A percentile compares a stretch with the other conserved stretches of the same genome.
Evolutionary conservation across 2,329 filamentous ascomycete species (phyloP).

Genomic region (Purpureocillium lavendulum): DNA sequence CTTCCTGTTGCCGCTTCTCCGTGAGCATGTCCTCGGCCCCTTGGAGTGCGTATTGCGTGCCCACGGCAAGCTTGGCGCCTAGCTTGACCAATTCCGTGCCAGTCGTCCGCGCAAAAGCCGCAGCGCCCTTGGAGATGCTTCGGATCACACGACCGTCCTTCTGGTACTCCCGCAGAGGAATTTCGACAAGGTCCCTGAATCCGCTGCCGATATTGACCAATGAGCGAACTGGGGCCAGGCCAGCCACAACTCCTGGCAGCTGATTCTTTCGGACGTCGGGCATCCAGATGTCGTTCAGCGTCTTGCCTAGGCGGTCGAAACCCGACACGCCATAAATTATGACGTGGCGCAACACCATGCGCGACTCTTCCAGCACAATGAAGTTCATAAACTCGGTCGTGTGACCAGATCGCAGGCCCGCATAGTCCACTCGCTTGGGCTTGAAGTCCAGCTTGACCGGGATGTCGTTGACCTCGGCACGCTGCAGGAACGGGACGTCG

Average conservation of each 20-base stretch:
- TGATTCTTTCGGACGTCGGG: slow-evolving; percentile 87
- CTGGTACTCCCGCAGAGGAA: slow-evolving; percentile 85
- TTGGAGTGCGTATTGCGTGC: slow-evolving; percentile 87
- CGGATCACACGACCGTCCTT: slow-evolving; percentile 91
- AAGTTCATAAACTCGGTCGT: slow-evolving; percentile 99
- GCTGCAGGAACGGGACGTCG: slow-evolving; percentile 79
- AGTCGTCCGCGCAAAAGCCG: slow-evolving; percentile 86
- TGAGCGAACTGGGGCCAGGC: slow-evolving; percentile 81
- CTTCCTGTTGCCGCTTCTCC: slow-evolving; percentile 28
- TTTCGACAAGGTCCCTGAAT: slow-evolving; percentile 75
- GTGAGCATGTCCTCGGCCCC: slow-evolving; percentile 75
- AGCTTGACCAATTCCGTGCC: slow-evolving; percentile 91
- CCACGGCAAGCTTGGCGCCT: slow-evolving; percentile 88
- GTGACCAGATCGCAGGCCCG: slow-evolving; percentile 80
- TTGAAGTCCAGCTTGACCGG: slow-evolving; percentile 89
- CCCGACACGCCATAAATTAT: slow-evolving; percentile 90
- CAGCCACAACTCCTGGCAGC: slow-evolving; percentile 79
- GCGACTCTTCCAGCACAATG: slow-evolving; percentile 78
- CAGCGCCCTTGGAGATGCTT: slow-evolving; percentile 83
- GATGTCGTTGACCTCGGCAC: slow-evolving; percentile 78
- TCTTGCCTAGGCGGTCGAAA: slow-evolving; percentile 83
- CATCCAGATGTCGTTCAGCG: slow-evolving; percentile 93
- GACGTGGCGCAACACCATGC: slow-evolving; percentile 77
- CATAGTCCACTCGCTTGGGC: slow-evolving; percentile 95
- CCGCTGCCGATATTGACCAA: slow-evolving; percentile 87